These are phyloP conservation scores for Rhododendron griersonianum DNA, from an alignment of 148 eudicot species.

Conservation along the genomic window DNA sequence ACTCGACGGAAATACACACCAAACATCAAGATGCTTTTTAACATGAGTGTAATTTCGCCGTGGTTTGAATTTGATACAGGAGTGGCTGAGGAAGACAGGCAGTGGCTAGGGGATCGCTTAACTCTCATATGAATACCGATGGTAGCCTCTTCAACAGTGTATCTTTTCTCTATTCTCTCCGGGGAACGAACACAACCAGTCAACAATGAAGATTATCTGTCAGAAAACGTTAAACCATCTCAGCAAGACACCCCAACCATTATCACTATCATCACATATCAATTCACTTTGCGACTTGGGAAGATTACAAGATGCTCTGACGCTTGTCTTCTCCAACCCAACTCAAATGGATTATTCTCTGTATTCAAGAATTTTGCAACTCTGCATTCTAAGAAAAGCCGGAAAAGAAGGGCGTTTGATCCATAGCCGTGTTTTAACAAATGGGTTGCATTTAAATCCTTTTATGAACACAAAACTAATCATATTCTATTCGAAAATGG, in stretches of 20 bases:
- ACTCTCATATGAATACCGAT: not conserved
- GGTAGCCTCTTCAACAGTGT: not conserved
- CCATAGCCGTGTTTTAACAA: slow-evolving; percentile 10
- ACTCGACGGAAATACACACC: too few species aligned
- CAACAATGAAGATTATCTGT: not conserved
- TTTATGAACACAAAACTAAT: slow-evolving; percentile 8
- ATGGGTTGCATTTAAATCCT: slow-evolving; percentile 12
- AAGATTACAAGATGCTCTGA: slow-evolving; percentile 6
- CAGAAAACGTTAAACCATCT: not conserved
- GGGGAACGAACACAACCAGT: not conserved
- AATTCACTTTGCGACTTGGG: not conserved
- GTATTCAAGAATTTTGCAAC: slow-evolving; percentile 8
- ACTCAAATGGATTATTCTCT: not conserved
- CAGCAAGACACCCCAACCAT: not conserved
- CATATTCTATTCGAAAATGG: slow-evolving; percentile 11
- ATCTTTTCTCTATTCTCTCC: not conserved
- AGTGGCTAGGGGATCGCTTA: too few species aligned
- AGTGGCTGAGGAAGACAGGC: too few species aligned
- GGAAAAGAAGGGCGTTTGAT: slow-evolving; percentile 14
- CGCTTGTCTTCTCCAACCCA: slow-evolving; percentile 7
- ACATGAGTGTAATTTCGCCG: too few species aligned
- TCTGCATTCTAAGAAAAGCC: slow-evolving; percentile 8
- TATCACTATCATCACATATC: not conserved
- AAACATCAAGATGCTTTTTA: too few species aligned
- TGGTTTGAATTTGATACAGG: too few species aligned